Evolutionary conservation across 257 asterid species (phyloP), one percentile per base, ranked within the genome.

Genomic region (Prunella vulgaris): DNA sequence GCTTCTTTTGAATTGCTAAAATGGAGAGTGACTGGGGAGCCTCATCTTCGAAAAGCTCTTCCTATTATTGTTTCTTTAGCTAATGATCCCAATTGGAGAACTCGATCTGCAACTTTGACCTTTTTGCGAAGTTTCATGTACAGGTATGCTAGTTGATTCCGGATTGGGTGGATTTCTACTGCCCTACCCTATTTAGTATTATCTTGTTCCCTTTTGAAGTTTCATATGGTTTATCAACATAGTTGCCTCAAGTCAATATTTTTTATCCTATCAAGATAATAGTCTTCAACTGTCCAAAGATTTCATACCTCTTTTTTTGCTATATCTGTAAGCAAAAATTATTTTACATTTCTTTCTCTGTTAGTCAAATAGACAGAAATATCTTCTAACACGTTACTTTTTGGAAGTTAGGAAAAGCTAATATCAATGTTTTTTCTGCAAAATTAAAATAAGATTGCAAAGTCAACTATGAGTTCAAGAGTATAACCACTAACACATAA

Each of bases 111-210:
- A 57, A 89, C 96, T 63, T 80, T 93, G 80, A 93, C 99, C 69
- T 90, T 87, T 82, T 74, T 89, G 81, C 81, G 97, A 77, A 90
- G 91, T 80, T 93, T 90, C 81, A 93, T 93, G 97, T 90, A 86
- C 86, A 86, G 99, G 99, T 93, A 88, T 70, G 51, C 38, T 77
- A 51, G 25, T 59, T 78, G 69, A 37, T 85, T 44, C 68, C 8
- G 9, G 60, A 71, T 51, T 52, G 6, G 60, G 27, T 60, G 42
- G 46, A 49, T 27, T 67, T 54, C 48, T 62, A 46, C 48, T 72
- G 58, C 66, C 54, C 62, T 21, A 18, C 25, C 63, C 52, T 27
- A n/a, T n/a, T n/a, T n/a, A n/a, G n/a, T n/a, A n/a, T n/a, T n/a
- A n/a, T n/a, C n/a, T 59, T 64, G 59, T 25, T 17, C 42, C 30